phyloP scores from a whole-genome alignment of 2,329 filamentous ascomycete species.

The Cryoendolithus antarcticus region DNA sequence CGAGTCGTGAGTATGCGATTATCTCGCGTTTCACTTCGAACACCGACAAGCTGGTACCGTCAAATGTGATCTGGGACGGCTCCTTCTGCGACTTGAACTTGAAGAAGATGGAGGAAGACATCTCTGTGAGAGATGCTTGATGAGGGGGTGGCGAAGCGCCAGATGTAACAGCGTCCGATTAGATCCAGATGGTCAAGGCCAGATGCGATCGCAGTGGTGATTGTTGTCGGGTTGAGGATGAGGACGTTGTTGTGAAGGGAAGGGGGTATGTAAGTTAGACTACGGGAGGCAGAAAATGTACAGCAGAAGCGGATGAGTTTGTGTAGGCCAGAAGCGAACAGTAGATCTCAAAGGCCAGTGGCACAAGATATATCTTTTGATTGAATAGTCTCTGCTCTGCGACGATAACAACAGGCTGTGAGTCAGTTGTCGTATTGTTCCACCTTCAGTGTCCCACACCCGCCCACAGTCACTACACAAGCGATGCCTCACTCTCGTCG shows the following conservation, averaged over 20 bases:
- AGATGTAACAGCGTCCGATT: too few relatives aligned
- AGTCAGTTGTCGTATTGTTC: constrained; percentile 3
- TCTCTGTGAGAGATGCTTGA: constrained; percentile 33
- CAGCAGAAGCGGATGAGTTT: constrained; percentile 5
- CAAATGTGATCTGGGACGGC: constrained; percentile 85
- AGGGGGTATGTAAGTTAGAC: constrained; percentile 4
- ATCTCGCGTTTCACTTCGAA: constrained; percentile 99
- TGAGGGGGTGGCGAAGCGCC: not conserved
- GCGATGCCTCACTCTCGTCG: constrained; percentile 1
- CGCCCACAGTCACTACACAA: constrained; percentile 2
- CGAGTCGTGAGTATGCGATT: constrained; percentile 83
- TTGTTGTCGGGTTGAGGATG: not conserved
- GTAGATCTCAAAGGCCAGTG: constrained; percentile 5
- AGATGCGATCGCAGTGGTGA: constrained; percentile 1
- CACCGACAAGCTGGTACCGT: constrained; percentile 93
- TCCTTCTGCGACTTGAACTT: constrained; percentile 99
- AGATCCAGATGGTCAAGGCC: not conserved
- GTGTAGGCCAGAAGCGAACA: constrained; percentile 5
- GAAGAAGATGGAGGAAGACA: constrained; percentile 98
- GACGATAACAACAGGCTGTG: constrained; percentile 6
- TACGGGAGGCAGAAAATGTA: constrained; percentile 5
- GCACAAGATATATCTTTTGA: constrained; percentile 5
- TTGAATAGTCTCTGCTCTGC: constrained; percentile 7
- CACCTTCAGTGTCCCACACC: constrained; percentile 2
- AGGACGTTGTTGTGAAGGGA: not conserved